Base-by-base conservation (phyloP, 73 alveolate species). In the Effrenium voratum region DNA sequence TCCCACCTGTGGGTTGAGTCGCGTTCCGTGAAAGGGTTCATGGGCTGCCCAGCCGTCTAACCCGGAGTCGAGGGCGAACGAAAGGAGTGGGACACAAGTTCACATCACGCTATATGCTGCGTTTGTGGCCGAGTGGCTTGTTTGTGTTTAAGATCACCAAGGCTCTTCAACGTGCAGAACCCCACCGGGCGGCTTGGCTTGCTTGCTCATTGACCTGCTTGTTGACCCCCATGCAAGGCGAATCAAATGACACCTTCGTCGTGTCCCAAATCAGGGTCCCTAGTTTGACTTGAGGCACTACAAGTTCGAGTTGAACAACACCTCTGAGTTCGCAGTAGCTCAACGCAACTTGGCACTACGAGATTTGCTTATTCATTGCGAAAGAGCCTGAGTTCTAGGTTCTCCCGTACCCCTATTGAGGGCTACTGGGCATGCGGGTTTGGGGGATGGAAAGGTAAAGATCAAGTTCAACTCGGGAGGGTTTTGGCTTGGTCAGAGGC, bases 161-260 rank as follows among this genome's bases (percentile, higher is more conserved):
- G 94, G 94, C 94, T 86, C 47, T 86, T 86, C 83, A 86, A 86
- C 83, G 84, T 34, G 6, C 73, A 73, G 49, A 86, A 86, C 43
- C 94, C 94, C 68, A 86, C 94, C 36, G 94, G 94, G 94, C 63
- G 38, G 44, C 94, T 63, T 44, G 94, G 88, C 43, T 43, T 45
- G 5, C 16, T 60, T 22, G 16, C 40, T 38, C 16, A 38, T 8
- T 5, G 8, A 22, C 8, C 34, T 6, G 75, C 16, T 60, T 38
- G 75, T 10, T 24, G 75, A 19, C 75, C 34, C 6, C 40, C 75
- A 10, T 32, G 6, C 75, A 60, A n/a, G n/a, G n/a, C n/a, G n/a
- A n/a, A n/a, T n/a, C n/a, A n/a, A n/a, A n/a, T n/a, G n/a, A n/a
- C n/a, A n/a, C n/a, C n/a, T n/a, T n/a, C n/a, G n/a, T n/a, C n/a